Evolutionary conservation across 768 basidiomycete genomes (phyloP).

Genomic region (Psilocybe azurescens): DNA sequence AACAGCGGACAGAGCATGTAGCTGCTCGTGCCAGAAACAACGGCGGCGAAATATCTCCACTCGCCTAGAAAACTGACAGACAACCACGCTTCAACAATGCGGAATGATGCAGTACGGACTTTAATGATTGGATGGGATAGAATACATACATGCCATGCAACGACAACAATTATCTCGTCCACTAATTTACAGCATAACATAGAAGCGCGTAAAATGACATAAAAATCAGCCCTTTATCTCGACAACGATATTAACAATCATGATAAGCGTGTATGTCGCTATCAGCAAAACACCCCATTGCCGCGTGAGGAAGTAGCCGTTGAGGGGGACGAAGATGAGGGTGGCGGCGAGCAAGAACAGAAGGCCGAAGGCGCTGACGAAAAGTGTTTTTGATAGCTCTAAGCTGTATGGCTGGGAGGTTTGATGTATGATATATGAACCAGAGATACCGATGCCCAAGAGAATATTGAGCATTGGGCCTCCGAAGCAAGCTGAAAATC

Average conservation of each 20-base stretch:
- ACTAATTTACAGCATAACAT: background rate
- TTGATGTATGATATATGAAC: constrained; percentile 80
- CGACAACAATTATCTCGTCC: background rate
- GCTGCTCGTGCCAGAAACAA: too few relatives aligned
- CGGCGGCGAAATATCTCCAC: too few relatives aligned
- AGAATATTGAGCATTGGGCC: constrained; percentile 93
- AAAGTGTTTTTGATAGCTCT: constrained; percentile 79
- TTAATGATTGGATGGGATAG: background rate
- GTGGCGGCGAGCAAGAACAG: constrained; percentile 77
- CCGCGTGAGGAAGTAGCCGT: constrained; percentile 79
- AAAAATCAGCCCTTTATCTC: constrained; percentile 54
- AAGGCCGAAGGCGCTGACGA: constrained; percentile 86
- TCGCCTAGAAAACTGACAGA: too few relatives aligned
- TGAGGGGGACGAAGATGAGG: constrained; percentile 82
- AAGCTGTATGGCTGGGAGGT: constrained; percentile 69
- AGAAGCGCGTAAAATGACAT: background rate
- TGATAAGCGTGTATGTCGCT: constrained; percentile 71
- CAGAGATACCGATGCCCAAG: constrained; percentile 90
- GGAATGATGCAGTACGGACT: background rate
- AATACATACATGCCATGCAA: background rate
- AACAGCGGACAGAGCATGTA: too few relatives aligned
- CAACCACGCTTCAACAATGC: too few relatives aligned
- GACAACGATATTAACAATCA: constrained; percentile 80
- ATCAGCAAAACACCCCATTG: constrained; percentile 87
- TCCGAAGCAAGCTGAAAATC: constrained; percentile 94